phyloP scores from a whole-genome alignment of 306 rosid species.

The Abrus pulchellus region DNA sequence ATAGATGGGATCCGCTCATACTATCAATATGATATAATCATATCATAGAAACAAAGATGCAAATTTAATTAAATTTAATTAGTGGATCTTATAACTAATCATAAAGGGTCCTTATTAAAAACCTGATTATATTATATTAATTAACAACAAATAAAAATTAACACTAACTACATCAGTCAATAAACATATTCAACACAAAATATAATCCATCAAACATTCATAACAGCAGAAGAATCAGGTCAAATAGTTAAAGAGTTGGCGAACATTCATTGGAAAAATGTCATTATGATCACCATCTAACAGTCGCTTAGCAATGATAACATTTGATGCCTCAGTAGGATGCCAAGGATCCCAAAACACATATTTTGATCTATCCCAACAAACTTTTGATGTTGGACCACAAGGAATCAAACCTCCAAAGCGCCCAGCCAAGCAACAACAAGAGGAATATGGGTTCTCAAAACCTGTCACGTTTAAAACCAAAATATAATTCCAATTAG shows the following conservation, averaged over 20 bases:
- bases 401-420: constrained; percentile 72
- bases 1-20: no score
- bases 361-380: constrained; percentile 63
- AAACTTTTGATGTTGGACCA: constrained; percentile 60
- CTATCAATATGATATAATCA: no score
- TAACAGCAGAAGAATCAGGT: not conserved
- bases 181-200: not conserved
- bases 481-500: not conserved
- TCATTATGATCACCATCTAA: constrained; percentile 56
- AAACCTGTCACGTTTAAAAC: constrained; percentile 55
- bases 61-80: no score
- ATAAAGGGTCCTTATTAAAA: no score
- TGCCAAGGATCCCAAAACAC: constrained; percentile 84
- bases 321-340: constrained; percentile 71
- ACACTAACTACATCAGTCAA: no score
- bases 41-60: no score
- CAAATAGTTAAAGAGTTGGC: constrained; percentile 49
- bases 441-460: constrained; percentile 61
- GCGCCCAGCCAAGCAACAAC: constrained; percentile 65
- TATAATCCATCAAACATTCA: not conserved
- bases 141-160: no score
- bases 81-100: no score
- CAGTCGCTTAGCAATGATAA: constrained; percentile 60
- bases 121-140: no score
- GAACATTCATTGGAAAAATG: constrained; percentile 64